Evolutionary conservation across 2,329 filamentous ascomycete species (phyloP), one percentile per base, ranked within the genome.

Genomic region (Dendryphion nanum): DNA sequence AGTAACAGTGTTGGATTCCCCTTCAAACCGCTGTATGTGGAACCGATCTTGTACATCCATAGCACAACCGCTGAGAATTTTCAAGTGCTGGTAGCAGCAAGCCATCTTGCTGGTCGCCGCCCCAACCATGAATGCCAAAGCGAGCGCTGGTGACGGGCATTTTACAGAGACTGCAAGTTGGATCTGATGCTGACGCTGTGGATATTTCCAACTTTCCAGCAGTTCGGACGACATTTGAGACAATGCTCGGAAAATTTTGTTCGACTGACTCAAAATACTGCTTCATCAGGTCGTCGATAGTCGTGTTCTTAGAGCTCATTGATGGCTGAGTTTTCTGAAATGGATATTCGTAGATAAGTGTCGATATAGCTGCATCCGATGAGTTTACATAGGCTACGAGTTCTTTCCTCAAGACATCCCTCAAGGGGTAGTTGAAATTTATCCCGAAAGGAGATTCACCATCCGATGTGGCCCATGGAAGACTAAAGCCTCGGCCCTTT

Each of bases 171-270:
- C 76, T 74, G 55, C 89, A 94, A 6, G 40, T 35, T 7, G 48
- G 45, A 15, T 56, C 53, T n/a, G 41, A 44, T 8, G 38, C 32
- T 5, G 50, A 35, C 1, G 51, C 52, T 16, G 69, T 51, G 1
- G 71, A 61, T 18, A 79, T 68, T 31, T 82, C 73, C 28, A 97
- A 74, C 67, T 94, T 95, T 35, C 82, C 83, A n/a, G 86, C 84
- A 21, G 91, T 98, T 45, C 89, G 81, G 4, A 96, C 91, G 7
- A 98, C 93, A 61, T 98, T 98, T 20, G 90, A 85, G 50, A 98
- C 90, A 39, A 97, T 89, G 38, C 86, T 88, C 3, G 90, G 87
- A 57, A 94, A 96, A 42, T 85, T 85, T 48, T 81, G 79, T 61
- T 95, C 90, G 13, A 95, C 88, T 28, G 82, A 84, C 49, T 81